phyloP scores from a whole-genome alignment of 2,329 filamentous ascomycete species.

The Aspergillus thermomutatus region DNA sequence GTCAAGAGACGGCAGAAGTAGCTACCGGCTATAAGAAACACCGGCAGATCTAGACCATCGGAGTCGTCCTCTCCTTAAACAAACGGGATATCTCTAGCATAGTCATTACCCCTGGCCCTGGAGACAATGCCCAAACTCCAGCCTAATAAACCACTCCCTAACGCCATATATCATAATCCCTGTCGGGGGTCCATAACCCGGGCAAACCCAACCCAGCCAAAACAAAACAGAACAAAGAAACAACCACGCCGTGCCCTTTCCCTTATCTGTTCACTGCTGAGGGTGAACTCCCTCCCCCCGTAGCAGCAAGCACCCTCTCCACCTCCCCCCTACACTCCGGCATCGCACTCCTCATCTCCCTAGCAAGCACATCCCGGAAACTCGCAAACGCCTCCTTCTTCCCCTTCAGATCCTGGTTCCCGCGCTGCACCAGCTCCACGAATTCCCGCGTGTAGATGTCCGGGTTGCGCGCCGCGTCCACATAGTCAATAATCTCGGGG shows the following conservation, averaged over 20 bases:
- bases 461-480: slow-evolving; percentile 61
- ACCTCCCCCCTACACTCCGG: slow-evolving; percentile 56
- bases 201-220: too few relatives aligned
- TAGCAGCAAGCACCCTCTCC: slow-evolving; percentile 46
- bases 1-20: too few relatives aligned
- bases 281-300: slow-evolving; percentile 23
- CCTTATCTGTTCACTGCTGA: too few relatives aligned
- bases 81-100: too few relatives aligned
- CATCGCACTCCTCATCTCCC: slow-evolving; percentile 56
- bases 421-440: slow-evolving; percentile 60
- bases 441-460: slow-evolving; percentile 66
- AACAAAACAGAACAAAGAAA: too few relatives aligned
- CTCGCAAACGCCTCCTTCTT: slow-evolving; percentile 57
- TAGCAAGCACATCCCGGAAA: slow-evolving; percentile 57
- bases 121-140: too few relatives aligned
- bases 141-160: too few relatives aligned
- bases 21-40: background rate
- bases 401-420: slow-evolving; percentile 61
- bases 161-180: too few relatives aligned
- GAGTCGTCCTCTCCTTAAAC: too few relatives aligned
- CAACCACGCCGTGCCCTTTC: background rate
- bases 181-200: too few relatives aligned
- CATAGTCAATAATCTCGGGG: slow-evolving; percentile 60
- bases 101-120: too few relatives aligned
- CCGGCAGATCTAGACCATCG: background rate